Base-by-base conservation (phyloP, 2,329 filamentous ascomycete species). In the Thielaviopsis punctulata region DNA sequence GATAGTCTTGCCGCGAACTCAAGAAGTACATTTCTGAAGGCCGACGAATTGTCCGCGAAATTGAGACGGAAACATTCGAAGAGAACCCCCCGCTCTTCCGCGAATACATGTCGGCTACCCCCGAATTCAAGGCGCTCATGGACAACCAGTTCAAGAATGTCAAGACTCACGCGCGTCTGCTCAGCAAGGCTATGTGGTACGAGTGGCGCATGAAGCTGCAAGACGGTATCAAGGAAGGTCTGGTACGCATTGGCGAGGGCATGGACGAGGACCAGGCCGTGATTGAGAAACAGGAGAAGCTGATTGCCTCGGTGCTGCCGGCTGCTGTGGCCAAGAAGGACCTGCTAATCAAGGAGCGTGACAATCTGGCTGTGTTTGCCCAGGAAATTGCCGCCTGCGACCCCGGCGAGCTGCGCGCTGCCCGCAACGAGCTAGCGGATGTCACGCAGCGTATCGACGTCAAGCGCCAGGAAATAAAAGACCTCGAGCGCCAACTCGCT, bases 71-170 rank as follows among this genome's bases (percentile, higher is more conserved):
- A 62, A 94, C 89, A 0, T 81, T 85, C 56, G 82, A 87, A 57
- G 87, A 95, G 54, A 95, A 95, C 60, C 92, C 92, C 8, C 79
- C 86, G 1, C 73, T 98, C 1, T 95, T 98, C 67, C 80, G 79
- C 55, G 92, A 96, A 63, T 98, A 98, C 63, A 79, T 93, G 57
- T 81, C 82, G 9, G 90, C 90, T 23, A 77, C 85, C 0, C 79
- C 87, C 0, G 86, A 93, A 56, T 80, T 94, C 62, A 88, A 86
- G 61, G 68, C 79, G 3, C 73, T 93, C 50, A 93, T 98, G 82
- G 90, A 98, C 68, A 92, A 86, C 58, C 89, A 96, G 63, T 92
- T 98, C 72, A 92, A 94, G 65, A 95, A 96, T 61, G 84, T 95
- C 65, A 96, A 95, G 70, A 89, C 87, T 0, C 85, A 94, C 64